A percentile compares a stretch with the other conserved stretches of the same genome.
These are phyloP conservation scores for Nicotiana obtusifolia DNA, from an alignment of 257 asterid genomes.

Conservation along the genomic window DNA sequence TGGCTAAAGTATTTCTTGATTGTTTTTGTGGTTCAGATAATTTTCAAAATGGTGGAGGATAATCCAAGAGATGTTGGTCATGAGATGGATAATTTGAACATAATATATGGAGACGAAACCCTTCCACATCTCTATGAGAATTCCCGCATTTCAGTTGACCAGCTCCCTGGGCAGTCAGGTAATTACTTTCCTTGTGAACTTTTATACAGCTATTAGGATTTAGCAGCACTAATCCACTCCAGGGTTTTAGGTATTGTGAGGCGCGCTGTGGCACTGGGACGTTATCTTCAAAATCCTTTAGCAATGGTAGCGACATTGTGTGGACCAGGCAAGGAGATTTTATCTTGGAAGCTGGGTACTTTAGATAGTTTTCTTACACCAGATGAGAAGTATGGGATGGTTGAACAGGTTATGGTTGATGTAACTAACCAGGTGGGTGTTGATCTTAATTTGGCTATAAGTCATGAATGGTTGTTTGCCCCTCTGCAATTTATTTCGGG, in stretches of 20 bases:
- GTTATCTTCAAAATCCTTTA: conserved; percentile 85
- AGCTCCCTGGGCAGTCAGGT: conserved; percentile 96
- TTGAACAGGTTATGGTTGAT: conserved; percentile 93
- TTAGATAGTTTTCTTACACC: conserved; percentile 83
- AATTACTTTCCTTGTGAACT: conserved; percentile 9
- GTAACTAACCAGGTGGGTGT: conserved; percentile 91
- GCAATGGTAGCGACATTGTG: conserved; percentile 89
- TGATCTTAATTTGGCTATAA: conserved; percentile 50
- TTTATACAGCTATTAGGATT: background rate
- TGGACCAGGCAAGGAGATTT: conserved; percentile 89
- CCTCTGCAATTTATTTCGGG: conserved; percentile 92
- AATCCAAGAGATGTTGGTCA: conserved; percentile 97
- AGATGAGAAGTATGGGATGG: conserved; percentile 88
- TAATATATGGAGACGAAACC: conserved; percentile 92
- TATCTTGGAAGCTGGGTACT: conserved; percentile 89
- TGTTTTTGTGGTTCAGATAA: conserved; percentile 45
- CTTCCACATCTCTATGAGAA: conserved; percentile 93
- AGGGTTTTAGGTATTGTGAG: conserved; percentile 62
- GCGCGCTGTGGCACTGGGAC: conserved; percentile 96
- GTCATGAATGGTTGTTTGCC: conserved; percentile 90
- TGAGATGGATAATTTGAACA: conserved; percentile 88
- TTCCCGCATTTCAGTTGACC: conserved; percentile 85
- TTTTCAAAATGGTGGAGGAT: conserved; percentile 97
- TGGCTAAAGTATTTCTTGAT: background rate
- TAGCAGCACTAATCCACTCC: conserved; percentile 1